Evolutionary conservation across 2,329 filamentous ascomycete species (phyloP), one percentile per base, ranked within the genome.

Genomic region (Aspergillus tamarii): DNA sequence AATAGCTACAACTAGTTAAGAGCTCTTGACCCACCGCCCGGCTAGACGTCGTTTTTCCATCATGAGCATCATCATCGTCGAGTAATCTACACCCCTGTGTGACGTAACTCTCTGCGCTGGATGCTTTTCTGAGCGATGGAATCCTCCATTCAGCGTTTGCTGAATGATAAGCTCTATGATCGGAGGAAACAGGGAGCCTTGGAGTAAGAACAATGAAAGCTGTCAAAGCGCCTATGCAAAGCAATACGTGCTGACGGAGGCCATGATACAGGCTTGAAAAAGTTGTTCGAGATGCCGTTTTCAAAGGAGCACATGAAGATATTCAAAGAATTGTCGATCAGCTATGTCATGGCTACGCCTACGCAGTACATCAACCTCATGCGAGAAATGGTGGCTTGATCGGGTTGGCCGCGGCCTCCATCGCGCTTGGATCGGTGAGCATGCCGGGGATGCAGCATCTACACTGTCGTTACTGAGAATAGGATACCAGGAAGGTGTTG

Each of bases 131-230:
- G 69, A 75, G 72, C 67, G 65, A 97, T 98, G 94, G 94, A 98
- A 83, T 84, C 87, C 74, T 90, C 89, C 76, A 92, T 97, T 77
- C 93, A 96, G 80, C 92, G 94, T 72, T 87, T 94, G 70, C 85
- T 99, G 76, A 96, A 96, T 77, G 95, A 99, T 82, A 99, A 97
- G 87, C 90, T 98, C 76, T 99, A 99, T 79, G 95, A 99, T 77
- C 97, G 96, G 84, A 89, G 96, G 77, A 99, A 99, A 81, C 90
- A 93, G 74, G 95, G 95, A 68, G 95, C 96, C 72, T 87, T 99
- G 63, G 95, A 99, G 93, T 97, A 89, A 74, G 91, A 83, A 57
- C 58, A 64, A 57, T 63, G 43, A 46, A 55, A 45, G 30, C 53
- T 45, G 16, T 53, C 43, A 26, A 57, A 54, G 28, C n/a, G 32